Percentiles rank a stretch among this genome's conserved stretches.
phyloP scores from a whole-genome alignment of 495 filamentous ascomycete genomes.

The Aspergillus sclerotiicarbonarius region DNA sequence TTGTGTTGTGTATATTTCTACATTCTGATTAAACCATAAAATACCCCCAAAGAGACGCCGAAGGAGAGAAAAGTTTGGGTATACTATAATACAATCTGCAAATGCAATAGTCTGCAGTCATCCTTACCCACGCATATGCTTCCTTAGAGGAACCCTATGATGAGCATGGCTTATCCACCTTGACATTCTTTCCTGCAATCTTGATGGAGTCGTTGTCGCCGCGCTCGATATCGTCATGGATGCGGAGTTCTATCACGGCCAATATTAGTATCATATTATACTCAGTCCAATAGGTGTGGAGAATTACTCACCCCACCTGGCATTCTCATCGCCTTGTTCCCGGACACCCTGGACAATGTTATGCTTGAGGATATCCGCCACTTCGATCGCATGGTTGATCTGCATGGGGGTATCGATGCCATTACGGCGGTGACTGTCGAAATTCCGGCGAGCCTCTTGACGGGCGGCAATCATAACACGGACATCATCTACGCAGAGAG shows the following conservation, averaged over 20 bases:
- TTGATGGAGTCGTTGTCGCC: slow-evolving; percentile 90
- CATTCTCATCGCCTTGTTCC: slow-evolving; percentile 47
- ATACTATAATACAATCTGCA: slow-evolving; percentile 45
- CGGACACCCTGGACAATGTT: slow-evolving; percentile 86
- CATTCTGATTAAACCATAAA: slow-evolving; percentile 20
- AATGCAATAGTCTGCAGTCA: slow-evolving; percentile 12
- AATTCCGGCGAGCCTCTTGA: slow-evolving; percentile 64
- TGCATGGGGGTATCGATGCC: slow-evolving; percentile 49
- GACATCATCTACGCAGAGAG: slow-evolving; percentile 55
- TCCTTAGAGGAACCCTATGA: slow-evolving; percentile 22
- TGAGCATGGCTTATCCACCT: slow-evolving; percentile 47
- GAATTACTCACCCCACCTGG: slow-evolving; percentile 62
- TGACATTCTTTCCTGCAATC: slow-evolving; percentile 44
- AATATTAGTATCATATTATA: neutral
- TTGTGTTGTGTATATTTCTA: slow-evolving; percentile 43
- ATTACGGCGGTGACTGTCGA: slow-evolving; percentile 62
- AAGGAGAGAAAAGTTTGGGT: slow-evolving; percentile 39
- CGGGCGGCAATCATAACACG: slow-evolving; percentile 67
- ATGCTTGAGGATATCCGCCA: slow-evolving; percentile 73
- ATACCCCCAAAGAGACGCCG: slow-evolving; percentile 37
- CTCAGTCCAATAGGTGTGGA: neutral
- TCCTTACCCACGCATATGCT: slow-evolving; percentile 1
- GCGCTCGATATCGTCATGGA: slow-evolving; percentile 86
- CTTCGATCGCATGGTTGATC: slow-evolving; percentile 76
- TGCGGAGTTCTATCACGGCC: slow-evolving; percentile 62